phyloP scores from a whole-genome alignment of 2,329 filamentous ascomycete genomes.

The Tolypocladium tropicale region DNA sequence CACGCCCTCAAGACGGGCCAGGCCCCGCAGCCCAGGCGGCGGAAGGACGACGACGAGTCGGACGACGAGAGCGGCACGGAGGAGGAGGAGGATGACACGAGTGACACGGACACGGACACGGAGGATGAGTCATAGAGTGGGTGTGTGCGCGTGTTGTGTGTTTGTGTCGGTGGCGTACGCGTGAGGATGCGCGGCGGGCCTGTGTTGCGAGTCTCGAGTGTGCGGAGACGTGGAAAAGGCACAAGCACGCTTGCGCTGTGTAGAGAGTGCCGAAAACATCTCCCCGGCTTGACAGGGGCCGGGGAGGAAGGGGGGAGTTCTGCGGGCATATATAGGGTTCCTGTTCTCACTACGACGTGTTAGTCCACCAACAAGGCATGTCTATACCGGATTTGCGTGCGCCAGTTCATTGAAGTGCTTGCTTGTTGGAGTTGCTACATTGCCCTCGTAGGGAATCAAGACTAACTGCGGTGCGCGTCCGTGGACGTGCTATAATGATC shows the following conservation, averaged over 20 bases:
- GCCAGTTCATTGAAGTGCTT: background rate
- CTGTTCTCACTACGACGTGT: background rate
- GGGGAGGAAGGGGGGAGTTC: background rate
- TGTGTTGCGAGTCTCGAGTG: background rate
- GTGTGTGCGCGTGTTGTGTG: background rate
- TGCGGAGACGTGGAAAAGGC: background rate
- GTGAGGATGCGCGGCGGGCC: background rate
- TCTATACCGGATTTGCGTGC: background rate
- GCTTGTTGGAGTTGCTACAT: background rate
- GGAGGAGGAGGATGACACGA: slow-evolving; percentile 53
- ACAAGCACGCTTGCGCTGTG: background rate
- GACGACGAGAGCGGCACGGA: slow-evolving; percentile 78
- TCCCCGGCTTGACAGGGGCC: background rate
- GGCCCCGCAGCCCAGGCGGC: slow-evolving; percentile 48
- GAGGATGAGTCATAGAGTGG: slow-evolving; percentile 44
- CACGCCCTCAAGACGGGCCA: slow-evolving; percentile 67
- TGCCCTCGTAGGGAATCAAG: background rate
- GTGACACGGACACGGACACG: slow-evolving; percentile 59
- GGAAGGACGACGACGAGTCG: slow-evolving; percentile 40
- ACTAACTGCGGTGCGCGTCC: background rate
- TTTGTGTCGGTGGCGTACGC: background rate
- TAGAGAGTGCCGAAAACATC: background rate
- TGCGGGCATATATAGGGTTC: background rate
- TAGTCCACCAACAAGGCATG: background rate
- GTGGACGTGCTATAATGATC: background rate